These are phyloP conservation scores for Galerina marginata DNA, from an alignment of 768 basidiomycete species.

Conservation along the genomic window DNA sequence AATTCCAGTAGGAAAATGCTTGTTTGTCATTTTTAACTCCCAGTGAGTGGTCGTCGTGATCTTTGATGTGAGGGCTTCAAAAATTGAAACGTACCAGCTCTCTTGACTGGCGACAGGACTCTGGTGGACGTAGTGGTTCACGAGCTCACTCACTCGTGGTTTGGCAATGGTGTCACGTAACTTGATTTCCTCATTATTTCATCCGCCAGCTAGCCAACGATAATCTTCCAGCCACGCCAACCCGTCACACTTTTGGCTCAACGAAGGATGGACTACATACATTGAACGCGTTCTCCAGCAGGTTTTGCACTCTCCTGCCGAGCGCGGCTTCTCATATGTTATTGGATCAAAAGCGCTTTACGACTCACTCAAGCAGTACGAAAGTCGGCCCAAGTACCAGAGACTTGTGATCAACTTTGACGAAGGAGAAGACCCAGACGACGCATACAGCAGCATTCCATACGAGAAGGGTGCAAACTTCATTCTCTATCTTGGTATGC, in stretches of 20 bases:
- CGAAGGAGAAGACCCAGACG: conserved; percentile 77
- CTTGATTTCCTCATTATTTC: conserved; percentile 16
- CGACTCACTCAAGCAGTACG: conserved; percentile 71
- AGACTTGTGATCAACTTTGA: conserved; percentile 79
- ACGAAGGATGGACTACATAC: conserved; percentile 95
- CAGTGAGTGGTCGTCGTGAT: conserved; percentile 47
- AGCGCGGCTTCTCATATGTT: conserved; percentile 81
- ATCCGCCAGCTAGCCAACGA: not conserved
- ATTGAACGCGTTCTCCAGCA: conserved; percentile 83
- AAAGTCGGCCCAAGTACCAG: conserved; percentile 73
- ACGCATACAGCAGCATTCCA: conserved; percentile 75
- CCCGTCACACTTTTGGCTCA: conserved; percentile 86
- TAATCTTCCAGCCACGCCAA: conserved; percentile 57
- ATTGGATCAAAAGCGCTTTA: conserved; percentile 74
- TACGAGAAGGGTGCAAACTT: conserved; percentile 94
- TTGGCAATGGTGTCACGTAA: conserved; percentile 88
- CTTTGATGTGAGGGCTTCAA: not conserved
- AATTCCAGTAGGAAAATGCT: conserved; percentile 73
- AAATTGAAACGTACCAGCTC: conserved; percentile 45
- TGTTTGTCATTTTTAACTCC: conserved; percentile 90
- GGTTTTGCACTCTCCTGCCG: conserved; percentile 71
- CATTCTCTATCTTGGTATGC: conserved; percentile 78
- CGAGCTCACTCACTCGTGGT: conserved; percentile 88
- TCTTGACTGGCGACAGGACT: conserved; percentile 86
- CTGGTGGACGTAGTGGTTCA: conserved; percentile 91